phyloP scores from a whole-genome alignment of 1,284 basidiomycete species.

The Malassezia cuniculi region DNA sequence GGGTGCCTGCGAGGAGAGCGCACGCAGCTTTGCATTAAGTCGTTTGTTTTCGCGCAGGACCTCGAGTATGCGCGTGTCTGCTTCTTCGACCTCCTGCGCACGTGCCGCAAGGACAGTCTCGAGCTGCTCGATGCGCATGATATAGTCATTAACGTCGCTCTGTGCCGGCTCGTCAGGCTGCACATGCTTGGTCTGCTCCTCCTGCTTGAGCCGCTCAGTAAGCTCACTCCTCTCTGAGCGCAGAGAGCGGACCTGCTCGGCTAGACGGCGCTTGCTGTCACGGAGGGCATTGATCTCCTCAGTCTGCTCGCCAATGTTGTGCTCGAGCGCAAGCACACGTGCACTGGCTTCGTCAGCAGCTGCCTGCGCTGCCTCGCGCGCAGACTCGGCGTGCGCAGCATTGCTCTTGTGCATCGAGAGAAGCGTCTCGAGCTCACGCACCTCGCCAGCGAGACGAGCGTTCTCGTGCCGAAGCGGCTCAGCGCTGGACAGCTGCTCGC shows the following conservation, averaged over 20 bases:
- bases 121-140: slow-evolving; percentile 16
- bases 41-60: slow-evolving; percentile 29
- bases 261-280: slow-evolving; percentile 1
- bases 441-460: slow-evolving; percentile 5
- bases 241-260: slow-evolving; percentile 6
- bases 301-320: slow-evolving; percentile 2
- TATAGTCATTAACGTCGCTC: slow-evolving; percentile 11
- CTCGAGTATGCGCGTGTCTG: slow-evolving; percentile 27
- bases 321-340: slow-evolving; percentile 3
- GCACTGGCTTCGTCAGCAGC: not conserved
- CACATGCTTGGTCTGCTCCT: not conserved
- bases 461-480: slow-evolving; percentile 6
- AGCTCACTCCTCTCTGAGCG: not conserved
- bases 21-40: slow-evolving; percentile 1
- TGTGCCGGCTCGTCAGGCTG: not conserved
- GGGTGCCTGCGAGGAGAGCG: no score
- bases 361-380: slow-evolving; percentile 3
- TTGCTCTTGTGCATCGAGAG: slow-evolving; percentile 13
- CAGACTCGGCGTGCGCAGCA: slow-evolving; percentile 4
- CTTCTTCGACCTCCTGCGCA: slow-evolving; percentile 33
- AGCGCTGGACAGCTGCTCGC: slow-evolving; percentile 3
- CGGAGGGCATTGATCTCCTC: not conserved
- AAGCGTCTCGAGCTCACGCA: slow-evolving; percentile 8
- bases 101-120: slow-evolving; percentile 26
- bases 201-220: not conserved